Evolutionary conservation across 768 basidiomycete species (phyloP).

Genomic region (Termitomyces sp.): DNA sequence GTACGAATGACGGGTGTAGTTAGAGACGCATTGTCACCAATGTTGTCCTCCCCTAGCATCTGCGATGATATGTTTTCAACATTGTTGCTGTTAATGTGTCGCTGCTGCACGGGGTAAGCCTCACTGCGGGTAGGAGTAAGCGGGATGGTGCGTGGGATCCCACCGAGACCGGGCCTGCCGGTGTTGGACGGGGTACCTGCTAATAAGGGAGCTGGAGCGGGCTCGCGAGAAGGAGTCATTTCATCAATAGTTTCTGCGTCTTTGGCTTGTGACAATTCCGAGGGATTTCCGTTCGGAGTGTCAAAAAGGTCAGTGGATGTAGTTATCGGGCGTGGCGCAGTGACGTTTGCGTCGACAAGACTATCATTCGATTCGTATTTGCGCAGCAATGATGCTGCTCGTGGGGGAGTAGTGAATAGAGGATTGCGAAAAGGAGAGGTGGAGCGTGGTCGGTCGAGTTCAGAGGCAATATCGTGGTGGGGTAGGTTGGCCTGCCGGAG

Average conservation of each 20-base stretch:
- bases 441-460: slow-evolving; percentile 13
- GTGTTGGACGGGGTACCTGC: slow-evolving; percentile 31
- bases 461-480: slow-evolving; percentile 30
- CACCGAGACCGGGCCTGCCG: slow-evolving; percentile 38
- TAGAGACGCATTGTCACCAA: slow-evolving; percentile 2
- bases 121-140: slow-evolving; percentile 33
- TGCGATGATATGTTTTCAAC: slow-evolving; percentile 8
- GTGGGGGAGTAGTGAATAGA: slow-evolving; percentile 21
- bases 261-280: background rate
- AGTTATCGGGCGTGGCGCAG: slow-evolving; percentile 20
- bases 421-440: slow-evolving; percentile 18
- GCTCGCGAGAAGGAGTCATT: background rate
- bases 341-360: background rate
- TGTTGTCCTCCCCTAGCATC: background rate
- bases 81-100: slow-evolving; percentile 17
- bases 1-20: slow-evolving; percentile 26
- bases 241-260: background rate
- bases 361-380: slow-evolving; percentile 6
- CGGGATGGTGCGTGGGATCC: slow-evolving; percentile 51
- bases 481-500: slow-evolving; percentile 70
- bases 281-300: background rate
- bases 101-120: slow-evolving; percentile 1
- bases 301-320: slow-evolving; percentile 16
- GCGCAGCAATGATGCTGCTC: slow-evolving; percentile 23
- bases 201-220: background rate